Conservation (phyloP, 768 basidiomycete species). For the Naganishia vaughanmartiniae region DNA sequence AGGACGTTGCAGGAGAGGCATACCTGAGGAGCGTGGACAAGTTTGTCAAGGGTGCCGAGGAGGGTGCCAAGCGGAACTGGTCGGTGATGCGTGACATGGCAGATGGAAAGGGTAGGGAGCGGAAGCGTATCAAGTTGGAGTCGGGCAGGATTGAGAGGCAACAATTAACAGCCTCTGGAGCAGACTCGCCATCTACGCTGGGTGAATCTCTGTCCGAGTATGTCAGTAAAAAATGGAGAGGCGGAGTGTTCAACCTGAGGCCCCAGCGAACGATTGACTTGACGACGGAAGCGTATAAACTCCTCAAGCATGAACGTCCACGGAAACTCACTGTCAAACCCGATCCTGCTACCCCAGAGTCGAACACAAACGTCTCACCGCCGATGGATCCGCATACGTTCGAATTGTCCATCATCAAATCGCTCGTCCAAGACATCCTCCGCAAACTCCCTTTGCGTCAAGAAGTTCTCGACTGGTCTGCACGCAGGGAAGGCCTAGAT, state of each 20-base stretch:
- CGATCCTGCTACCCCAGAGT: neutral
- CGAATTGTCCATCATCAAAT: conserved; percentile 13
- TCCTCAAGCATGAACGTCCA: conserved; percentile 1
- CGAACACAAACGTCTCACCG: neutral
- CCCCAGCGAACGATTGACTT: conserved; percentile 15
- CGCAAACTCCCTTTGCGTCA: conserved; percentile 20
- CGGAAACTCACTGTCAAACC: neutral
- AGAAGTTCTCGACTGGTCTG: conserved; percentile 24
- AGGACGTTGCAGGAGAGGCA: conserved; percentile 42
- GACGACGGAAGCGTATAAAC: conserved; percentile 17
- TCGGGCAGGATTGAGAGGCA: neutral
- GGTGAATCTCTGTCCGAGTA: conserved; percentile 36
- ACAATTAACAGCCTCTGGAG: neutral
- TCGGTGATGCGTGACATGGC: neutral
- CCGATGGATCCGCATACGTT: neutral
- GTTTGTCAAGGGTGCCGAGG: conserved; percentile 46
- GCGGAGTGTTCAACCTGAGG: conserved; percentile 12
- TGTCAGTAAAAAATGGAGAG: conserved; percentile 18
- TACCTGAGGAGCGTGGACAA: conserved; percentile 40
- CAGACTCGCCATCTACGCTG: conserved; percentile 4
- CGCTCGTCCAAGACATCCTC: conserved; percentile 14
- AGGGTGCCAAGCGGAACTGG: conserved; percentile 21
- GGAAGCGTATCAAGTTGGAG: conserved; percentile 22
- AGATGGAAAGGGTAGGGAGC: neutral
- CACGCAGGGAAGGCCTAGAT: conserved; percentile 26